Base-by-base conservation (phyloP, 371 early-diverging fungal species). In the Mortierella sp. region DNA sequence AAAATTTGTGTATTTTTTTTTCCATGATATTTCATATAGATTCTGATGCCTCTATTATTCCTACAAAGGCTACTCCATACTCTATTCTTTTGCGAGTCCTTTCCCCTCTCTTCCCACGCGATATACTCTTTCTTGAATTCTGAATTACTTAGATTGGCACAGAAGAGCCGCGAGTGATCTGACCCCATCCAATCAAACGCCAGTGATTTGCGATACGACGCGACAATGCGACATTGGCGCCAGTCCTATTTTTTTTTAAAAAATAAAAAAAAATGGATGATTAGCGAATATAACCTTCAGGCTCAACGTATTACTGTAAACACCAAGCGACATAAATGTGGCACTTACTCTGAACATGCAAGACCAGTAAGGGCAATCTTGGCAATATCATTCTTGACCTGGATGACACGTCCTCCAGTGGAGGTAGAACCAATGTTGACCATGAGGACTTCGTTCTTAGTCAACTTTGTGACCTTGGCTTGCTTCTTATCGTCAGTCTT, bases 141-240 rank as follows among this genome's bases (percentile, higher is more conserved):
- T 30, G 30, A 26, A 32, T 28, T 14, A 18, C 32, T 69, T 76
- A 81, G 77, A 81, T 81, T 43, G 73, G 77, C 83, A 97, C 92
- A 63, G 92, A 91, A 62, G 89, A 89, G 69, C 98, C 98, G 62
- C 95, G 92, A 86, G 92, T 95, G 85, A 98, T 96, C 84, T 93
- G 94, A 73, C 98, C 99, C 97, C 98, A 98, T 77, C 99, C 99
- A 86, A 99, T 98, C 84, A 99, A 90, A 86, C 97, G 96, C 99
- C 99, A 99, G 87, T 99, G 98, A 88, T 97, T 97, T 73, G 98
- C 97, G 76, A 99, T 98, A 88, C 99, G 96, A 86, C 99, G 91
- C 71, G 97, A 96, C 66, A 99, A 88, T 10, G 99, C 98, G 73
- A 99, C 96, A 90, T 97, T 98, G 84, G 99, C 99, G 70, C 96